phyloP scores from a whole-genome alignment of 2,329 filamentous ascomycete genomes.

The Botrytis paeoniae region DNA sequence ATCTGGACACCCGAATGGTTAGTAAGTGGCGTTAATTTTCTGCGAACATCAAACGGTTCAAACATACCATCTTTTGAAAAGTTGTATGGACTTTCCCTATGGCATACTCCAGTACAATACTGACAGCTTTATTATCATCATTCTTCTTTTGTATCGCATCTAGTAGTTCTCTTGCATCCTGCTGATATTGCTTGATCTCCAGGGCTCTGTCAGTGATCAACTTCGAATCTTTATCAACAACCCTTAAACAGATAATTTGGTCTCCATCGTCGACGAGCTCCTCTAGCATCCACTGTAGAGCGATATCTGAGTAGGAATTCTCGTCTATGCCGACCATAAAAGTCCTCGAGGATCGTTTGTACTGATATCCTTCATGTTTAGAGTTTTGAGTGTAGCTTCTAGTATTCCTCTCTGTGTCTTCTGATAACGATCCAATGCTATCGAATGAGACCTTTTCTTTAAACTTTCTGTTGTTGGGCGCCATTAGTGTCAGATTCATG shows the following conservation, averaged over 20 bases:
- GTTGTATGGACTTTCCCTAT: constrained; percentile 70
- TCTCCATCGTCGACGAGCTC: constrained; percentile 76
- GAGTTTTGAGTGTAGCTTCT: constrained; percentile 68
- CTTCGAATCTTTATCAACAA: constrained; percentile 68
- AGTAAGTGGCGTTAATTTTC: constrained; percentile 14
- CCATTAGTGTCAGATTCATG: constrained; percentile 15
- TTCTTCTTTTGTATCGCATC: constrained; percentile 67
- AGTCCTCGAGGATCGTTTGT: constrained; percentile 63
- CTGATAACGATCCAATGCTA: constrained; percentile 63
- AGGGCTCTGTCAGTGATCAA: constrained; percentile 58
- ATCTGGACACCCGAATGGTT: constrained; percentile 48
- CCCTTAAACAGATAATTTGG: constrained; percentile 69
- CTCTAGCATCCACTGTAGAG: constrained; percentile 71
- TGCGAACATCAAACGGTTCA: not conserved
- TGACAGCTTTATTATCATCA: constrained; percentile 67
- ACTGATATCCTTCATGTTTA: constrained; percentile 70
- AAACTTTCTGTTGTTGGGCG: constrained; percentile 49
- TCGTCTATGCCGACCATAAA: constrained; percentile 72
- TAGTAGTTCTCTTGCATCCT: constrained; percentile 63
- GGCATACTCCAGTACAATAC: constrained; percentile 67
- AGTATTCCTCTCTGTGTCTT: constrained; percentile 53
- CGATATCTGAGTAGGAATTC: constrained; percentile 73
- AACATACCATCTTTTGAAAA: constrained; percentile 67
- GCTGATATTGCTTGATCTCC: constrained; percentile 59
- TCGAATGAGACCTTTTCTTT: constrained; percentile 70